Percentiles rank a stretch among this genome's conserved stretches.
Conservation (phyloP, 352 stramenopile genomes). For the Phytopythium helicoides region DNA sequence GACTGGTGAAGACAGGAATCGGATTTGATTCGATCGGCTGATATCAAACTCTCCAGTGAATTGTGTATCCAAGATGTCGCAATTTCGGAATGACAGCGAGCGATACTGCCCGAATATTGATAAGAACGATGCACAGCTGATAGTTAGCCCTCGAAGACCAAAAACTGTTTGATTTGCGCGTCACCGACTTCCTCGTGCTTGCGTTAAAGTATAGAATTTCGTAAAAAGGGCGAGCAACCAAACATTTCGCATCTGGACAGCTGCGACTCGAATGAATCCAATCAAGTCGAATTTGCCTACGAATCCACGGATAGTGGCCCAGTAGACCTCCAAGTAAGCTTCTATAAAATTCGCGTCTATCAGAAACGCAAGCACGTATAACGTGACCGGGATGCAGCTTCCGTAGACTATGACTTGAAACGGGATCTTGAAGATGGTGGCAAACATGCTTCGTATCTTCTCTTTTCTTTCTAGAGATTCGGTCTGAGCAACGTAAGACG, state of each 20-base stretch:
- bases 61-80: conserved; percentile 5
- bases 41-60: background rate
- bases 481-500: conserved; percentile 16
- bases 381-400: conserved; percentile 23
- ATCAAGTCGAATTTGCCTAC: conserved; percentile 3
- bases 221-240: conserved; percentile 23
- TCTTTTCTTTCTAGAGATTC: no score
- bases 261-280: conserved; percentile 11
- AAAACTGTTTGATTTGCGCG: conserved; percentile 2
- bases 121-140: conserved; percentile 17
- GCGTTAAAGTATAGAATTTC: conserved; percentile 12
- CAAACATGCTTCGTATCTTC: no score
- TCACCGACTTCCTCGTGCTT: conserved; percentile 10
- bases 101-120: conserved; percentile 20
- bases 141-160: conserved; percentile 14
- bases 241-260: conserved; percentile 31
- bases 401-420: conserved; percentile 40
- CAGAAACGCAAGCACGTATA: conserved; percentile 24
- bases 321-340: conserved; percentile 18
- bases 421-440: conserved; percentile 27
- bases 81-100: conserved; percentile 14
- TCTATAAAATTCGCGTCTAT: conserved; percentile 26
- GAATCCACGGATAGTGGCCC: conserved; percentile 10
- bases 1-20: background rate
- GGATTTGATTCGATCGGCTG: background rate